Evolutionary conservation across 73 alveolate species (phyloP), one percentile per base, ranked within the genome.

Genomic region (Stentor coeruleus): DNA sequence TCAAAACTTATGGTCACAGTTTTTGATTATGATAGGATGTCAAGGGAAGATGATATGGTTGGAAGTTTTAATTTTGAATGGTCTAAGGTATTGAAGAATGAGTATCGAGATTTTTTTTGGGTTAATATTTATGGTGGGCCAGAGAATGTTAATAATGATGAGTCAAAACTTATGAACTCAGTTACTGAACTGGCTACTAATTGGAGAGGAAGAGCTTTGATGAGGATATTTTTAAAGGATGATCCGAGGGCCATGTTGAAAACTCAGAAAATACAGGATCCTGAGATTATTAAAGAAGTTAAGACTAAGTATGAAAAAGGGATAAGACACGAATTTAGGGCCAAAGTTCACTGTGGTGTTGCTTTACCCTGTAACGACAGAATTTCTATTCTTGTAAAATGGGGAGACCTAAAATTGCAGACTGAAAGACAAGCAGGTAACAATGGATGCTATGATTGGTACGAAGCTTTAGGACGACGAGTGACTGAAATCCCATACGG

Each of bases 121-220:
- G 39, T 73, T 66, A 91, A 92, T 83, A 59, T 95, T 0, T 95
- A 95, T 91, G 99, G 99, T 1, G 88, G 97, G 39, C 95, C 92
- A 58, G 39, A 79, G 2, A 93, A 88, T 20, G 87, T 88, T 36
- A 42, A 85, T 81, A 92, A 93, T 28, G 86, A 74, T 11, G 86
- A 84, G 58, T 90, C 93, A 41, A 85, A 82, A 76, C 79, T 66
- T 82, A 95, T 95, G 99, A 95, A 95, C 83, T 88, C 77, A 31
- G 81, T 87, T 82, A 95, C 98, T 39, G 98, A 93, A 84, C 36
- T 83, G 20, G 99, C 97, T 40, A 86, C 96, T 1, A 49, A 89
- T 58, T 95, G 98, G 97, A 92, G 91, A 83, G 99, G 99, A 81
- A 85, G 99, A 74, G 80, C 91, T 75, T 87, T 92, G 74, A 88